Conservation (phyloP, 257 asterid genomes). For the Henckelia pumila region DNA sequence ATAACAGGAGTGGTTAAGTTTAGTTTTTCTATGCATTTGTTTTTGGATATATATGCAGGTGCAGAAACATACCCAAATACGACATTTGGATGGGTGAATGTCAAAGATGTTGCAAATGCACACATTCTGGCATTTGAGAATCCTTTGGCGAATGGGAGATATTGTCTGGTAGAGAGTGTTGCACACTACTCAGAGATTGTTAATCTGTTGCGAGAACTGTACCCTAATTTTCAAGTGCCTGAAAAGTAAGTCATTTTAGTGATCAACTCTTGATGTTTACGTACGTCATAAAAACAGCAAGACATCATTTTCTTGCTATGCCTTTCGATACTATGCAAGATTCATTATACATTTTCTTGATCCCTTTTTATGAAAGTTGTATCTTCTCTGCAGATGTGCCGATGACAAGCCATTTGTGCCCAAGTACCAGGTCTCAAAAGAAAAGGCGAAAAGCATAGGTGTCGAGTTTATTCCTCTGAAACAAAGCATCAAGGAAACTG, state of each 20-base stretch:
- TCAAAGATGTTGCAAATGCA: constrained; percentile 61
- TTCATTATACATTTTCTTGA: too few relatives aligned
- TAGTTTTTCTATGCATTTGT: too few relatives aligned
- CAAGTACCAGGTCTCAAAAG: constrained; percentile 20
- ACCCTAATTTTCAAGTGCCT: constrained; percentile 47
- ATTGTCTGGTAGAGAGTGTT: constrained; percentile 43
- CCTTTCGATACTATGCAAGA: too few relatives aligned
- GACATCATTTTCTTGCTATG: too few relatives aligned
- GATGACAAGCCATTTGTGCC: constrained; percentile 18
- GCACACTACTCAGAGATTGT: constrained; percentile 53
- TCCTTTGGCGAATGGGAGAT: constrained; percentile 61
- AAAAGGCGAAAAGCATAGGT: constrained; percentile 37
- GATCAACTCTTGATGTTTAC: too few relatives aligned
- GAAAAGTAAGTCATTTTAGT: too few relatives aligned
- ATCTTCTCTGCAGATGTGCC: neutral
- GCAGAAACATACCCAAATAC: constrained; percentile 48
- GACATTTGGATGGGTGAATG: constrained; percentile 46
- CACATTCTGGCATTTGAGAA: constrained; percentile 60
- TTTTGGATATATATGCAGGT: constrained; percentile 37
- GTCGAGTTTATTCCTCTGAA: constrained; percentile 42
- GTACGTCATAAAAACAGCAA: too few relatives aligned
- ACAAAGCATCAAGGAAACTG: constrained; percentile 50
- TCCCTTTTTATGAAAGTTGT: too few relatives aligned
- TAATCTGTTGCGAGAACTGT: constrained; percentile 39
- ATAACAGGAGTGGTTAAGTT: too few relatives aligned